Evolutionary conservation across 2,329 filamentous ascomycete species (phyloP).

Genomic region (Pseudogymnoascus sp.): DNA sequence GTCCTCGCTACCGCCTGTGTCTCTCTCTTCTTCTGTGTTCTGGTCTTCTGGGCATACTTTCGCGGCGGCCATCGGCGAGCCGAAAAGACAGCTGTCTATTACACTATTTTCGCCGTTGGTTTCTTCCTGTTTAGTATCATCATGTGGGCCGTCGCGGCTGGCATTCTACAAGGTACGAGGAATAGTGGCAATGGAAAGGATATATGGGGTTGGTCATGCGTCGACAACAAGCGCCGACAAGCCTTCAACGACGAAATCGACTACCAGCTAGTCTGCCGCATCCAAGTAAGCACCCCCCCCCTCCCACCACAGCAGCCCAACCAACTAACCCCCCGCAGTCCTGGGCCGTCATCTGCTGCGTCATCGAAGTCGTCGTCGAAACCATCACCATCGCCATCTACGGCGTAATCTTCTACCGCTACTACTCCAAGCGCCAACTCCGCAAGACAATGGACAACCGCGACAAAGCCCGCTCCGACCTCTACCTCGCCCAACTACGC

Average conservation of each 20-base stretch:
- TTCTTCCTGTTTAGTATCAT: conserved; percentile 91
- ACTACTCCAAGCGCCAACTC: conserved; percentile 92
- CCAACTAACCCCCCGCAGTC: conserved; percentile 46
- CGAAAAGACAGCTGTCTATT: conserved; percentile 90
- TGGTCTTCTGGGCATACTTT: conserved; percentile 80
- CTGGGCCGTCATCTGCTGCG: conserved; percentile 91
- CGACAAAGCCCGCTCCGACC: conserved; percentile 85
- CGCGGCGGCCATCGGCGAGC: conserved; percentile 79
- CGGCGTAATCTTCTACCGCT: conserved; percentile 90
- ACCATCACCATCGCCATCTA: conserved; percentile 88
- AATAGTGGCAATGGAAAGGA: conserved; percentile 70
- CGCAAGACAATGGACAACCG: conserved; percentile 95
- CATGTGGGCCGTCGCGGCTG: conserved; percentile 85
- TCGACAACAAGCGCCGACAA: conserved; percentile 71
- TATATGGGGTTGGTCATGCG: conserved; percentile 97
- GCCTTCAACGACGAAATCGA: conserved; percentile 74
- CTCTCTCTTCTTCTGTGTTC: conserved; percentile 69
- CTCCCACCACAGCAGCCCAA: background rate
- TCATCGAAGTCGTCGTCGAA: conserved; percentile 93
- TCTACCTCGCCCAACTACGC: conserved; percentile 82
- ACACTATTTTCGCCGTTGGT: conserved; percentile 83
- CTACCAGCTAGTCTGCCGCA: conserved; percentile 83
- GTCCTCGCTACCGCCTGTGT: conserved; percentile 71
- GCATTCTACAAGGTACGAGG: conserved; percentile 70
- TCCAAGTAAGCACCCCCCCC: conserved; percentile 51